Evolutionary conservation across 176 grass and related monocot species (phyloP).

Genomic region (Rhynchospora tenuis): DNA sequence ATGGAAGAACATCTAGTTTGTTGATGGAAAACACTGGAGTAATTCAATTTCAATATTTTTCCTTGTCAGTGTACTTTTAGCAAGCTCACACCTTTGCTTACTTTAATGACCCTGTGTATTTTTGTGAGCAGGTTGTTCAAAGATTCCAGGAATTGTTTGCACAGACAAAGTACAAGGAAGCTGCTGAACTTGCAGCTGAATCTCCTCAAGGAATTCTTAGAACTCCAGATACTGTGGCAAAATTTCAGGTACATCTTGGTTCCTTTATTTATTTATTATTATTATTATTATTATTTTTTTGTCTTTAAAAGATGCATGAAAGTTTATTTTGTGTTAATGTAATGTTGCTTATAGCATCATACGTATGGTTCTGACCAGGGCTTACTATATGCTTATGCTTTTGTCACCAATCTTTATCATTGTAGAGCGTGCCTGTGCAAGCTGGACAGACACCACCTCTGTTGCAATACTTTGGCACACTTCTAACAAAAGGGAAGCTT

Average conservation of each 20-base stretch:
- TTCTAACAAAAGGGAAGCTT: slow-evolving; percentile 89
- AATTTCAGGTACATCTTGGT: slow-evolving; percentile 67
- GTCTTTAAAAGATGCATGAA: not conserved
- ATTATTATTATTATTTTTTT: no score
- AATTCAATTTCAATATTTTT: not conserved
- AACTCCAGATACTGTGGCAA: slow-evolving; percentile 88
- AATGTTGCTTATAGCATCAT: not conserved
- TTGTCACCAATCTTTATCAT: slow-evolving; percentile 8
- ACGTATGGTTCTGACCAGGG: not conserved
- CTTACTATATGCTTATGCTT: not conserved
- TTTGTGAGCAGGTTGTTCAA: slow-evolving; percentile 78
- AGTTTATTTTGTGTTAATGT: not conserved
- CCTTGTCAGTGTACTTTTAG: not conserved
- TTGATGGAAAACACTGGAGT: not conserved
- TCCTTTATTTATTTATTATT: no score
- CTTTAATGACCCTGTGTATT: not conserved
- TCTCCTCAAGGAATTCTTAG: slow-evolving; percentile 85
- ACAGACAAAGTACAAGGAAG: slow-evolving; percentile 98
- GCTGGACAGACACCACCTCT: slow-evolving; percentile 86
- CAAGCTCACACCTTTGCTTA: not conserved
- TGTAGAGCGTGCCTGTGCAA: slow-evolving; percentile 92
- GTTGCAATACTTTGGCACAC: slow-evolving; percentile 79
- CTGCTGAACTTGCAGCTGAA: slow-evolving; percentile 92
- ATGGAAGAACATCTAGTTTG: not conserved
- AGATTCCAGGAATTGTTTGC: slow-evolving; percentile 92